phyloP scores from a whole-genome alignment of 164 flowering plant species.

The Malania oleifera region DNA sequence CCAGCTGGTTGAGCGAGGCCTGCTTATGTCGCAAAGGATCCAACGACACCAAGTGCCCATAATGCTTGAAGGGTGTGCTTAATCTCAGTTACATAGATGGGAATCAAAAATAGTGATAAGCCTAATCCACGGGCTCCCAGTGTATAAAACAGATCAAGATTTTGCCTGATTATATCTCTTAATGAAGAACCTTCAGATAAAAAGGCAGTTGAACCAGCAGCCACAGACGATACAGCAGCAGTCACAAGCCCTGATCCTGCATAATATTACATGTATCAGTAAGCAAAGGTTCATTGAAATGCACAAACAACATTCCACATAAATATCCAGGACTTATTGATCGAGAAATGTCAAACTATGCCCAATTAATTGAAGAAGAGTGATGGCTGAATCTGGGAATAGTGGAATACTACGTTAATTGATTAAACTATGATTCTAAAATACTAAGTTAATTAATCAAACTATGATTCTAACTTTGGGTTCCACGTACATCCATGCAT shows the following conservation, averaged over 20 bases:
- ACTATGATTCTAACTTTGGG: too few relatives aligned
- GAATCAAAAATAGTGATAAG: constrained; percentile 72
- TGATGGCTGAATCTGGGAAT: not conserved
- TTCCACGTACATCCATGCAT: not conserved
- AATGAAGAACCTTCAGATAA: constrained; percentile 35
- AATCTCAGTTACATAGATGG: constrained; percentile 87
- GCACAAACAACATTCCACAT: not conserved
- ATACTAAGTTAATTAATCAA: too few relatives aligned
- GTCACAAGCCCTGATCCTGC: constrained; percentile 88
- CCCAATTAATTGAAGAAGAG: too few relatives aligned
- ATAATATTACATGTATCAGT: constrained; percentile 57
- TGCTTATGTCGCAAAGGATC: constrained; percentile 56
- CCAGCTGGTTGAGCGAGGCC: constrained; percentile 61
- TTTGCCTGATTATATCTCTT: constrained; percentile 31
- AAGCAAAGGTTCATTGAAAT: not conserved
- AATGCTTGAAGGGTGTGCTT: constrained; percentile 90
- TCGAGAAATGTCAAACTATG: too few relatives aligned
- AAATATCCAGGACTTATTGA: not conserved
- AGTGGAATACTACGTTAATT: not conserved
- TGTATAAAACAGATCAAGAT: constrained; percentile 47
- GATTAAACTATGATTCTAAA: too few relatives aligned
- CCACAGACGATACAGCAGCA: constrained; percentile 70
- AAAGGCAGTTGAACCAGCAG: constrained; percentile 65
- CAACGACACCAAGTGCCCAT: constrained; percentile 74
- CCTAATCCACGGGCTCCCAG: constrained; percentile 81